Percentiles rank a stretch among this genome's conserved stretches.
Evolutionary conservation across 352 stramenopile genomes (phyloP).

Genomic region (Hyaloperonospora arabidopsidis): DNA sequence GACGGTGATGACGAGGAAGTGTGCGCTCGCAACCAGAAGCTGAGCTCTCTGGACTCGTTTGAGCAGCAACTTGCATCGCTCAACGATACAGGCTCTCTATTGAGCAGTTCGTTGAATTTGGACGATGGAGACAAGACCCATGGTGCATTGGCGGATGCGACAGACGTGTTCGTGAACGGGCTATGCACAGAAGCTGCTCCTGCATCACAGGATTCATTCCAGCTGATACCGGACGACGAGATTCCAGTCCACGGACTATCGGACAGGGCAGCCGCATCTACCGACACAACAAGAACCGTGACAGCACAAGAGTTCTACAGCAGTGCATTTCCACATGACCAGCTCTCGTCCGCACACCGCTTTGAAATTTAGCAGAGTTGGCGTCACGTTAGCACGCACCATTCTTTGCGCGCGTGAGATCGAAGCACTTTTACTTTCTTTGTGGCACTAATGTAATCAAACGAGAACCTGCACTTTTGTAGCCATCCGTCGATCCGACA

Average conservation of each 20-base stretch:
- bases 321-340: slow-evolving; percentile 31
- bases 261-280: slow-evolving; percentile 6
- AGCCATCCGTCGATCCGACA: not conserved
- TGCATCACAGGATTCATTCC: slow-evolving; percentile 22
- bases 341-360: slow-evolving; percentile 35
- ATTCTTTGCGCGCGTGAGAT: slow-evolving; percentile 4
- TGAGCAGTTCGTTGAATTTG: slow-evolving; percentile 26
- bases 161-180: slow-evolving; percentile 19
- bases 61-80: slow-evolving; percentile 39
- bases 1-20: slow-evolving; percentile 27
- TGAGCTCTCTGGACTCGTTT: slow-evolving; percentile 28
- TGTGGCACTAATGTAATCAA: slow-evolving; percentile 26
- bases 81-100: slow-evolving; percentile 29
- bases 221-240: slow-evolving; percentile 36
- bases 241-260: slow-evolving; percentile 23
- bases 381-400: not conserved
- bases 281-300: slow-evolving; percentile 27
- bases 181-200: slow-evolving; percentile 4
- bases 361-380: slow-evolving; percentile 42
- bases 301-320: slow-evolving; percentile 57
- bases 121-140: slow-evolving; percentile 18
- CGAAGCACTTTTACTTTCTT: slow-evolving; percentile 3
- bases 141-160: slow-evolving; percentile 12
- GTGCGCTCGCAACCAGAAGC: slow-evolving; percentile 27
- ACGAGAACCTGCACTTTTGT: slow-evolving; percentile 16